These are phyloP conservation scores for Hippophae gyantsensis DNA, from an alignment of 306 rosid genomes.

Conservation along the genomic window DNA sequence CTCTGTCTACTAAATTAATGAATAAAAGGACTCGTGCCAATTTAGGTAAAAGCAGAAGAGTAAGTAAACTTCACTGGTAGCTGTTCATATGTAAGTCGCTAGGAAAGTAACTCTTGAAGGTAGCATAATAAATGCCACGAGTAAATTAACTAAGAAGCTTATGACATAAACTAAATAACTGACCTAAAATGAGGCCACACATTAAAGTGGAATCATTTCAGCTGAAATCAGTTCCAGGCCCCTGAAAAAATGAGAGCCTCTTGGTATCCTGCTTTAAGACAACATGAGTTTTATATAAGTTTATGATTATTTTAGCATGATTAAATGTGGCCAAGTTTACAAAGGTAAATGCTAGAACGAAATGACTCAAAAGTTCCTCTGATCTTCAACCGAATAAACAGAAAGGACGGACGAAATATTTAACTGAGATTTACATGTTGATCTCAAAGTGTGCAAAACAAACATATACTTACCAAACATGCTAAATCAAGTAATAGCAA, in stretches of 20 bases:
- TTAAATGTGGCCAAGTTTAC: conserved; percentile 44
- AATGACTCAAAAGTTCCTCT: conserved; percentile 35
- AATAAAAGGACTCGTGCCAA: conserved; percentile 3
- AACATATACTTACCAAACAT: not conserved
- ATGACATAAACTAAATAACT: conserved; percentile 53
- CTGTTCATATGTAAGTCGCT: conserved; percentile 27
- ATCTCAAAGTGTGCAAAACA: not conserved
- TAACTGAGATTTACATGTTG: conserved; percentile 2
- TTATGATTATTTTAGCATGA: conserved; percentile 33
- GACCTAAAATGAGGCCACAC: conserved; percentile 75
- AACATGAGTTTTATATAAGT: conserved; percentile 57
- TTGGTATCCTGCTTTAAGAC: conserved; percentile 62
- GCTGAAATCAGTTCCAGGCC: conserved; percentile 64
- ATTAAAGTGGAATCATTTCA: conserved; percentile 63
- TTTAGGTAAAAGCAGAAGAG: not conserved
- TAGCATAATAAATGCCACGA: conserved; percentile 49
- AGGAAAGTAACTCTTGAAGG: conserved; percentile 31
- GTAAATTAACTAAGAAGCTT: conserved; percentile 30
- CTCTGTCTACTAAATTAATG: conserved; percentile 7
- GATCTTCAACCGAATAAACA: conserved; percentile 25
- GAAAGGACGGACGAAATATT: conserved; percentile 10
- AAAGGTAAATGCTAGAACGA: conserved; percentile 48
- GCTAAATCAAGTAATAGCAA: too few relatives aligned
- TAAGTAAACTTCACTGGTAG: conserved; percentile 21
- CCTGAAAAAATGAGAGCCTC: conserved; percentile 61